A percentile compares a stretch with the other conserved stretches of the same genome.
Conservation (phyloP, 345 rosid species). For the Populus davidiana region DNA sequence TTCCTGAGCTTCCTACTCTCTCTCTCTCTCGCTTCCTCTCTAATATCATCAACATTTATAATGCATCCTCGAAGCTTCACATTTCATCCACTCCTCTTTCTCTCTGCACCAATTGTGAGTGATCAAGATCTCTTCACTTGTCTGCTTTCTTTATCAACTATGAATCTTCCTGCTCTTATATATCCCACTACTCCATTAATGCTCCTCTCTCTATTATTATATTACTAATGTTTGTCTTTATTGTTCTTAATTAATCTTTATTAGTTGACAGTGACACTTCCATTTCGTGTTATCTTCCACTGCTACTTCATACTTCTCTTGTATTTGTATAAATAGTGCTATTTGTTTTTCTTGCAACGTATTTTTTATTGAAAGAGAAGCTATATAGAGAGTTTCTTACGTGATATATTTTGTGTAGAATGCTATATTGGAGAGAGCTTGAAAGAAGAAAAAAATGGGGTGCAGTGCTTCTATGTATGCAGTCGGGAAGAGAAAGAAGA, state of each 20-base stretch:
- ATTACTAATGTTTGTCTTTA: too few species aligned
- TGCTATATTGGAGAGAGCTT: conserved; percentile 31
- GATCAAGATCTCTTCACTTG: conserved; percentile 3
- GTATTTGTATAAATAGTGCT: background rate
- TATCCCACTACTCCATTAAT: background rate
- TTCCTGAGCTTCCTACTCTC: conserved; percentile 36
- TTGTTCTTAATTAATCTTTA: background rate
- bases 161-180: background rate
- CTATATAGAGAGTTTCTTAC: background rate
- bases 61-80: conserved; percentile 24
- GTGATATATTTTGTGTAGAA: conserved; percentile 28
- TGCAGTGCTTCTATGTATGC: conserved; percentile 62
- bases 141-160: conserved; percentile 5
- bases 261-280: background rate
- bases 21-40: background rate
- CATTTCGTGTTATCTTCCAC: background rate
- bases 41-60: conserved; percentile 5
- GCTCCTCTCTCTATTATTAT: background rate
- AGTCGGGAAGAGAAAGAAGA: conserved; percentile 47
- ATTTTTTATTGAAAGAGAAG: conserved; percentile 1
- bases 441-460: conserved; percentile 56
- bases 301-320: too few species aligned
- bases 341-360: background rate
- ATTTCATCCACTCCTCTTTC: conserved; percentile 19
- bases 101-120: conserved; percentile 24